phyloP scores from a whole-genome alignment of 768 basidiomycete species.

The Mycena crocata region DNA sequence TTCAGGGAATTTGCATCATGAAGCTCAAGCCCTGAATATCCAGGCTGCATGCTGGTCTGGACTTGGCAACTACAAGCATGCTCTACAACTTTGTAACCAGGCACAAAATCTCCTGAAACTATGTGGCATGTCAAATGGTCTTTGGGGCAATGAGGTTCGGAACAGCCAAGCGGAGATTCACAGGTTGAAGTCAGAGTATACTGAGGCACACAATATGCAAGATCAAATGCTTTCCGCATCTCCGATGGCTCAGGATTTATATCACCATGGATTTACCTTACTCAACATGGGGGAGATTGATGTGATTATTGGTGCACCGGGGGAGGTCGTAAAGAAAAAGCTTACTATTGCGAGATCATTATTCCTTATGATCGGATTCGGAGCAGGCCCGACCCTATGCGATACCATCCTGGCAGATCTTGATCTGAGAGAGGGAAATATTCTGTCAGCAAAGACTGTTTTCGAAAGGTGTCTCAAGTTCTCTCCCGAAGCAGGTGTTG shows the following conservation, averaged over 20 bases:
- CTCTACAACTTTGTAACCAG: background rate
- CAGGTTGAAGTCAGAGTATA: background rate
- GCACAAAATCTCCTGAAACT: background rate
- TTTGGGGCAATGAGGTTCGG: background rate
- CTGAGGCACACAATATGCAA: background rate
- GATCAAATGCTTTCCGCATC: background rate
- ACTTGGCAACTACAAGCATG: background rate
- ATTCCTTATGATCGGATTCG: background rate
- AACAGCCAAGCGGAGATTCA: background rate
- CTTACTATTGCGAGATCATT: background rate
- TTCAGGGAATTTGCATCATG: background rate
- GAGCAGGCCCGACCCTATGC: background rate
- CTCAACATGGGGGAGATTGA: background rate
- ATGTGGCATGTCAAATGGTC: background rate
- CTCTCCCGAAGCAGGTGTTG: background rate
- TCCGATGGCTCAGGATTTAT: background rate
- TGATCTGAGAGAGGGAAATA: background rate
- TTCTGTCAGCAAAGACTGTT: background rate
- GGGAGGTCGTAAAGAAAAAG: background rate
- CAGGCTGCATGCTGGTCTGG: background rate
- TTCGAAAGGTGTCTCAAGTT: background rate
- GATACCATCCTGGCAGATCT: background rate
- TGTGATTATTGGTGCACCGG: background rate
- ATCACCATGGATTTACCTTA: background rate
- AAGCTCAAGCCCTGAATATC: background rate